These are phyloP conservation scores for Lodderomyces margitis DNA, from an alignment of 1,139 yeast species.

Conservation along the genomic window DNA sequence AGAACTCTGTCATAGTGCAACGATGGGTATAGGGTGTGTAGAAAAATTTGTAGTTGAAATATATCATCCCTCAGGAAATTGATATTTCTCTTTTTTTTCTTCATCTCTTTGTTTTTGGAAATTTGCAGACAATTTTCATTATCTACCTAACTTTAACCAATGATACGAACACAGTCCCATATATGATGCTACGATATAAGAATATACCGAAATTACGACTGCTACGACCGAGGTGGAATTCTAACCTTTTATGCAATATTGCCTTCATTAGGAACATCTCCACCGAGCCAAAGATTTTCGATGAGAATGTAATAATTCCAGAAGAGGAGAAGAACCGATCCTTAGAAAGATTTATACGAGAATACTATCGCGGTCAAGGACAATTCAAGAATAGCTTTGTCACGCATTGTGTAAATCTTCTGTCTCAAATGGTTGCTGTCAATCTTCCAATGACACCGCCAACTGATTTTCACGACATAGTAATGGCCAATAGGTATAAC, in stretches of 20 bases:
- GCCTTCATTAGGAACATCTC: background rate
- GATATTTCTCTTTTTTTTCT: too few species aligned
- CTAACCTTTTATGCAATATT: background rate
- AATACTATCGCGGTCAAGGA: background rate
- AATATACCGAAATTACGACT: slow-evolving; percentile 2
- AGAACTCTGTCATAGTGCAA: slow-evolving; percentile 87
- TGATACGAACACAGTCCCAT: background rate
- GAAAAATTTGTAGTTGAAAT: background rate
- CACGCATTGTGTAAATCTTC: background rate
- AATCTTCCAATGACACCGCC: slow-evolving; percentile 1
- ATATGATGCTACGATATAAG: slow-evolving; percentile 4
- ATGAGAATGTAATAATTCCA: background rate
- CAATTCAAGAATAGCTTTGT: background rate
- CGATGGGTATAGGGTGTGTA: slow-evolving; percentile 49
- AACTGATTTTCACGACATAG: slow-evolving; percentile 15
- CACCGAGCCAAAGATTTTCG: background rate
- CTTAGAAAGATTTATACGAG: background rate
- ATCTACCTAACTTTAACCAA: background rate
- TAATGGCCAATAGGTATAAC: slow-evolving; percentile 19
- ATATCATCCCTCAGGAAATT: too few species aligned
- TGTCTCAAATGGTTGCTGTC: background rate
- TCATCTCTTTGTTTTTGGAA: too few species aligned
- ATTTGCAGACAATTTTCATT: slow-evolving; percentile 6
- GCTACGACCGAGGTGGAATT: background rate
- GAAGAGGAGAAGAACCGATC: background rate